A percentile compares a stretch with the other conserved stretches of the same genome.
phyloP scores from a whole-genome alignment of 306 rosid genomes.

The Sphenostylis stenocarpa region DNA sequence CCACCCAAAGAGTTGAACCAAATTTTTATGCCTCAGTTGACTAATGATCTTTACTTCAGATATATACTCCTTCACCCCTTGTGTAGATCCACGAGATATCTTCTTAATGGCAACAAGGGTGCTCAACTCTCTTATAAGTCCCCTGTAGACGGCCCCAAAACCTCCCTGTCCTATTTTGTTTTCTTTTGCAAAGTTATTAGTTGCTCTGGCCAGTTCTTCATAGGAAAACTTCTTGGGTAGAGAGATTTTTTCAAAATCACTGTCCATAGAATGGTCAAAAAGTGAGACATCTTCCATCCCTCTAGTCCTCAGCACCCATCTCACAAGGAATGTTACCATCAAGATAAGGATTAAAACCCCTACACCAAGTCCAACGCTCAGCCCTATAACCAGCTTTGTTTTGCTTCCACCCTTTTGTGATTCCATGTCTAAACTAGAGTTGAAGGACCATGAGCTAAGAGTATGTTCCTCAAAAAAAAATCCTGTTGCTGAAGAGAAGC shows the following conservation, averaged over 20 bases:
- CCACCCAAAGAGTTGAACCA: constrained; percentile 48
- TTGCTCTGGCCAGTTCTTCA: constrained; percentile 38
- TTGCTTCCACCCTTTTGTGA: not conserved
- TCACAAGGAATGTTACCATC: constrained; percentile 2
- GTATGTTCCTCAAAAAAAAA: constrained; percentile 24
- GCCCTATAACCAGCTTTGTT: constrained; percentile 4
- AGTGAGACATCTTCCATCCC: not conserved
- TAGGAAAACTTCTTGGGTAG: constrained; percentile 40
- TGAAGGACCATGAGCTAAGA: constrained; percentile 45
- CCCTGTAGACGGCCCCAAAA: constrained; percentile 49
- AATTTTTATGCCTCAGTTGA: constrained; percentile 40
- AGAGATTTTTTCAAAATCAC: constrained; percentile 27
- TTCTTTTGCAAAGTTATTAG: constrained; percentile 36
- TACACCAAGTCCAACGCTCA: constrained; percentile 24
- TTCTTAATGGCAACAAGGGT: constrained; percentile 40
- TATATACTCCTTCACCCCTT: constrained; percentile 43
- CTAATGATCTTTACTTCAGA: constrained; percentile 47
- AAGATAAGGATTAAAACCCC: constrained; percentile 10
- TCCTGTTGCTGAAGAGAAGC: constrained; percentile 45
- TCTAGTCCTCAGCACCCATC: not conserved
- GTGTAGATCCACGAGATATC: constrained; percentile 30
- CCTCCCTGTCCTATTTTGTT: constrained; percentile 50
- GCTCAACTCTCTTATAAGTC: constrained; percentile 24
- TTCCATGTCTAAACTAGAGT: constrained; percentile 29
- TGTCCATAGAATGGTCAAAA: constrained; percentile 26